Percentiles rank a stretch among this genome's conserved stretches.
Evolutionary conservation across 768 basidiomycete genomes (phyloP).

Genomic region (Pisolithus marmoratus): DNA sequence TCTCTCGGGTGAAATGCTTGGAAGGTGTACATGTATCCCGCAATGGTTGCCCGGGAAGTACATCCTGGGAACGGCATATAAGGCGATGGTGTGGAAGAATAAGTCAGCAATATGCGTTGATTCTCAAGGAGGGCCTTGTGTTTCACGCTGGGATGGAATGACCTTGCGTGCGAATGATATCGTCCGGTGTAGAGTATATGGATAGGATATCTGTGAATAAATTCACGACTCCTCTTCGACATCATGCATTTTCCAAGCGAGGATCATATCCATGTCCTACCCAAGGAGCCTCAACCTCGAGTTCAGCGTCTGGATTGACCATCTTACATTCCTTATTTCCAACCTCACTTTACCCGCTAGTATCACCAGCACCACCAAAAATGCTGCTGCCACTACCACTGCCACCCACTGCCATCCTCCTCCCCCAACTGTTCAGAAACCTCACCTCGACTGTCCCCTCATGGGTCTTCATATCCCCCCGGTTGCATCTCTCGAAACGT

Average conservation of each 20-base stretch:
- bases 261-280: conserved; percentile 33
- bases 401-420: conserved; percentile 26
- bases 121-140: no score
- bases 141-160: no score
- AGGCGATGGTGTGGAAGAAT: background rate
- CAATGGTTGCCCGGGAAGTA: conserved; percentile 23
- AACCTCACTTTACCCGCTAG: background rate
- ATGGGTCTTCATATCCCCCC: conserved; percentile 41
- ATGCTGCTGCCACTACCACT: background rate
- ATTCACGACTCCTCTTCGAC: background rate
- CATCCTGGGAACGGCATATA: conserved; percentile 12
- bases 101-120: background rate
- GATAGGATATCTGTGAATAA: background rate
- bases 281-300: conserved; percentile 37
- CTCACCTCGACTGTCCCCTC: conserved; percentile 61
- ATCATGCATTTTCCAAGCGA: conserved; percentile 6
- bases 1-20: conserved; percentile 41
- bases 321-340: background rate
- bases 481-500: conserved; percentile 62
- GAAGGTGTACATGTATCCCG: conserved; percentile 6
- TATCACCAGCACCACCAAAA: background rate
- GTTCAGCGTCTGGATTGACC: conserved; percentile 16
- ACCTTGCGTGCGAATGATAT: background rate
- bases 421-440: conserved; percentile 51
- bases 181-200: background rate